A percentile compares a stretch with the other conserved stretches of the same genome.
Conservation (phyloP, 2,329 filamentous ascomycete genomes). For the Zasmidium angulare region DNA sequence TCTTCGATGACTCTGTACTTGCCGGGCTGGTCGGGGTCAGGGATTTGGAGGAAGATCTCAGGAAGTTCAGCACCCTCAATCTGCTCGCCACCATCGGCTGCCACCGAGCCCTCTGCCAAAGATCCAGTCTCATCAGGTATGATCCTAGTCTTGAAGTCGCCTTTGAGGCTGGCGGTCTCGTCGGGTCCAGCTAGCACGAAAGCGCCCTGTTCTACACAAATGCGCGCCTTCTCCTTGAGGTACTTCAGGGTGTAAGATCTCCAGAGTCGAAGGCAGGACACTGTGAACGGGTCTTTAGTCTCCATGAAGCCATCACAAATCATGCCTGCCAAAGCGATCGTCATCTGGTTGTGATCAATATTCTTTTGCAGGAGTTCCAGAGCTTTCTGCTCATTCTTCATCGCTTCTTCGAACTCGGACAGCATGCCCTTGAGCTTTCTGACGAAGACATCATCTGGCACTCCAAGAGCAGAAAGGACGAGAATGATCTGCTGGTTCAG, state of each 20-base stretch:
- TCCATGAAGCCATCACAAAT: conserved; percentile 77
- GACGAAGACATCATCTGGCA: conserved; percentile 66
- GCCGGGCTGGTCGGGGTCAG: conserved; percentile 48
- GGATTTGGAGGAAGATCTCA: conserved; percentile 86
- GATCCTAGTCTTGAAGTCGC: conserved; percentile 56
- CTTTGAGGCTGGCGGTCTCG: conserved; percentile 73
- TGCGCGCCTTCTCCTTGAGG: conserved; percentile 88
- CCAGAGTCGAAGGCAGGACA: conserved; percentile 80
- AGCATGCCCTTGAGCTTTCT: conserved; percentile 68
- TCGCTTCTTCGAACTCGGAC: conserved; percentile 65
- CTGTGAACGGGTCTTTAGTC: conserved; percentile 73
- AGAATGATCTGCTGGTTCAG: conserved; percentile 89
- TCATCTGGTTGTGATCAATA: conserved; percentile 83
- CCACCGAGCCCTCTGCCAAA: not conserved
- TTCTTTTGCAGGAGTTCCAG: conserved; percentile 68
- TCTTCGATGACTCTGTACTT: conserved; percentile 69
- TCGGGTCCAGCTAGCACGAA: conserved; percentile 88
- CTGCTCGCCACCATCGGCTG: not conserved
- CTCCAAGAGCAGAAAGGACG: conserved; percentile 76
- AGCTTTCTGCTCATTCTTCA: conserved; percentile 65
- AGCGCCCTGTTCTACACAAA: conserved; percentile 77
- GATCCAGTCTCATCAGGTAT: not conserved
- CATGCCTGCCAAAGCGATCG: conserved; percentile 71
- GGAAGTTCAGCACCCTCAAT: conserved; percentile 58
- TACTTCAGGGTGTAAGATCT: conserved; percentile 83